Evolutionary conservation across 176 grass and related monocot genomes (phyloP).

Genomic region (Themeda triandra): DNA sequence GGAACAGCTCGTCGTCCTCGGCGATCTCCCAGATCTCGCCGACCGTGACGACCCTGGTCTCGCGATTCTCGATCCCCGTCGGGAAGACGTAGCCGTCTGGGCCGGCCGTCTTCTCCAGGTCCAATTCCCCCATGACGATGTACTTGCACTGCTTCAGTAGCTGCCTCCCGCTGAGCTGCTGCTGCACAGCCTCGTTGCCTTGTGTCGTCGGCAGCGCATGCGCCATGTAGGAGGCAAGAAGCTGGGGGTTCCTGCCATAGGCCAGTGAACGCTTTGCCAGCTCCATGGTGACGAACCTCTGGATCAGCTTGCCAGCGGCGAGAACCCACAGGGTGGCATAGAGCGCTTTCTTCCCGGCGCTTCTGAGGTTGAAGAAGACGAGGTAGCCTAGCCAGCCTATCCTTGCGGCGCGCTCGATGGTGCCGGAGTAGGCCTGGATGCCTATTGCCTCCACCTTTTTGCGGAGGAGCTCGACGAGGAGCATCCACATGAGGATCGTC

Average conservation of each 20-base stretch:
- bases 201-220: no score
- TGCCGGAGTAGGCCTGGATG: background rate
- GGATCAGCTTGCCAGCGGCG: background rate
- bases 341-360: background rate
- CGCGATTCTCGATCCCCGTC: no score
- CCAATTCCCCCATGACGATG: background rate
- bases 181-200: no score
- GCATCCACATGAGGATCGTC: background rate
- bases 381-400: background rate
- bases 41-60: background rate
- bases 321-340: background rate
- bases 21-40: no score
- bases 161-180: no score
- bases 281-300: background rate
- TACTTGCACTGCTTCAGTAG: background rate
- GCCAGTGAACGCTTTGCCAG: no score
- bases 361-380: background rate
- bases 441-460: background rate
- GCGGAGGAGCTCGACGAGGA: background rate
- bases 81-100: no score
- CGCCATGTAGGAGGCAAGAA: no score
- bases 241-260: no score
- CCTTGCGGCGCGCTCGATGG: background rate
- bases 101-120: background rate
- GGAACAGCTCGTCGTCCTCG: no score